Percentiles rank a stretch among this genome's conserved stretches.
phyloP scores from a whole-genome alignment of 2,329 filamentous ascomycete genomes.

The Leptographium galeiforme region DNA sequence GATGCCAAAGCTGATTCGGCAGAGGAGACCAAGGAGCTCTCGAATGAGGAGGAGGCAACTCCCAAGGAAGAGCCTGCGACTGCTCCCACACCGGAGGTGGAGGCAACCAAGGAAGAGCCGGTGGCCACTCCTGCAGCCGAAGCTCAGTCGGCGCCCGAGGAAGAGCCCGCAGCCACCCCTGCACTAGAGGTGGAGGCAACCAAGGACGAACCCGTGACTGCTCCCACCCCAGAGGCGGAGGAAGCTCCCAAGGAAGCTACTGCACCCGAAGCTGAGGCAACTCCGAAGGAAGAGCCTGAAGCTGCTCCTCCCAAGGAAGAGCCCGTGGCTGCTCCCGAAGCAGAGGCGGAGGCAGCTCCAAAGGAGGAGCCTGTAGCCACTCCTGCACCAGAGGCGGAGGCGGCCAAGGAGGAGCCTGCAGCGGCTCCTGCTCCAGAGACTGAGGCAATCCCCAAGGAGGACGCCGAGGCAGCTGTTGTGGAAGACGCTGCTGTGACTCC shows the following conservation, averaged over 20 bases:
- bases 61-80: not conserved
- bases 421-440: not conserved
- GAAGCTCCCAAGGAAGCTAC: not conserved
- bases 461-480: not conserved
- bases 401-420: not conserved
- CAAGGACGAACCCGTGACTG: not conserved
- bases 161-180: not conserved
- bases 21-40: not conserved
- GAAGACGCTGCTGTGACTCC: not conserved
- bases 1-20: too few relatives aligned
- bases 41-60: not conserved
- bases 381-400: not conserved
- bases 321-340: not conserved
- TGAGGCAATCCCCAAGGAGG: not conserved
- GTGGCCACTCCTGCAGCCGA: not conserved
- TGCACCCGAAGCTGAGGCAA: not conserved
- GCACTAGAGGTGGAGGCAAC: not conserved
- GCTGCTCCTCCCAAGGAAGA: not conserved
- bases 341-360: not conserved
- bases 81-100: not conserved
- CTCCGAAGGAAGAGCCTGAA: not conserved
- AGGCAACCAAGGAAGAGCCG: not conserved
- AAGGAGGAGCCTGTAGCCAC: not conserved
- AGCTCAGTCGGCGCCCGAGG: not conserved
- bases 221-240: not conserved